These are phyloP conservation scores for Starmerella apis DNA, from an alignment of 805 yeast genomes.

Conservation along the genomic window DNA sequence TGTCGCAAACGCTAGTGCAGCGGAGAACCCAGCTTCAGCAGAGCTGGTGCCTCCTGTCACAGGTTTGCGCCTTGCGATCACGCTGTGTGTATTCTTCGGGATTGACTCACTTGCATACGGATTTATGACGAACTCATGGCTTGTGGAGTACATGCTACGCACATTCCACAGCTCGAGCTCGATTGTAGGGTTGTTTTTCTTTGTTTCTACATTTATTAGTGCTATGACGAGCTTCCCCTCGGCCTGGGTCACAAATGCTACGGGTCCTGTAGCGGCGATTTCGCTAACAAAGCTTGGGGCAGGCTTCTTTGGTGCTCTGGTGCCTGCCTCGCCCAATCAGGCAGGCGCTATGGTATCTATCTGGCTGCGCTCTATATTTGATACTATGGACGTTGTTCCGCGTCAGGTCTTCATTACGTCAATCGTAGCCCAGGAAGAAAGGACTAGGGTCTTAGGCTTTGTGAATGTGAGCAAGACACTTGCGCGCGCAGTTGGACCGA, in stretches of 20 bases:
- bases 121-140: constrained; percentile 82
- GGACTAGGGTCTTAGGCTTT: constrained; percentile 70
- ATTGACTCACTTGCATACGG: constrained; percentile 82
- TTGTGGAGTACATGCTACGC: constrained; percentile 64
- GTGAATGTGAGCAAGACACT: constrained; percentile 80
- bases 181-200: constrained; percentile 42
- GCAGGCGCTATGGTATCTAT: constrained; percentile 44
- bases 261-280: constrained; percentile 76
- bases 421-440: constrained; percentile 49
- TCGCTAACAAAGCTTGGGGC: constrained; percentile 69
- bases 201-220: constrained; percentile 35
- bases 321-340: constrained; percentile 39
- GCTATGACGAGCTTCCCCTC: constrained; percentile 52
- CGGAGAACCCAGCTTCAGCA: no score
- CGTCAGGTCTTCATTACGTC: constrained; percentile 70
- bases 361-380: constrained; percentile 48
- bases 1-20: no score
- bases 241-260: constrained; percentile 49
- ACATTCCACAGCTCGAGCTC: constrained; percentile 48
- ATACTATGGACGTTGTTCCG: constrained; percentile 87
- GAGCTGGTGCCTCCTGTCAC: not conserved
- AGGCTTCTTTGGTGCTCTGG: constrained; percentile 47
- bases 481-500: constrained; percentile 74
- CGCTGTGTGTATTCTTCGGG: constrained; percentile 42
- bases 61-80: constrained; percentile 9